Evolutionary conservation across 768 basidiomycete species (phyloP).

Genomic region (Suillus bovinus): DNA sequence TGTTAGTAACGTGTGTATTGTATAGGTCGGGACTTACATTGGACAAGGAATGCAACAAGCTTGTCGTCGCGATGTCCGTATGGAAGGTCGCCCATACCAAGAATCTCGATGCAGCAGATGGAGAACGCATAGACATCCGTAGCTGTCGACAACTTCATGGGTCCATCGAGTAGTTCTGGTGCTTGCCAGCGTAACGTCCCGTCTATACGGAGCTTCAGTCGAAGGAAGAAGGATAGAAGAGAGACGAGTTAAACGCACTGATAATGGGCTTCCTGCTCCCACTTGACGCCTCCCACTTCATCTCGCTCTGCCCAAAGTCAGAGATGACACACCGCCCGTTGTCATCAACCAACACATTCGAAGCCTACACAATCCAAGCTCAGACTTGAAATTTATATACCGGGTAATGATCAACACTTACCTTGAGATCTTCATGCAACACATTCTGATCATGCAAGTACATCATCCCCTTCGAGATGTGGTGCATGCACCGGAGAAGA

Average conservation of each 20-base stretch:
- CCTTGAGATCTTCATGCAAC: conserved; percentile 79
- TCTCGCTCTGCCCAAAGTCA: conserved; percentile 83
- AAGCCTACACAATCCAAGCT: conserved; percentile 41
- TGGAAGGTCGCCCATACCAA: conserved; percentile 61
- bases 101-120: conserved; percentile 63
- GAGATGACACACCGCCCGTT: conserved; percentile 67
- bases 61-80: conserved; percentile 55
- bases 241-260: conserved; percentile 37
- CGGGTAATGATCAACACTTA: conserved; percentile 26
- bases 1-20: conserved; percentile 18
- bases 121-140: conserved; percentile 73
- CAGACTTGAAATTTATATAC: neutral
- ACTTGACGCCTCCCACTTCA: conserved; percentile 69
- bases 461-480: conserved; percentile 17
- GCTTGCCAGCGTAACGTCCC: conserved; percentile 74
- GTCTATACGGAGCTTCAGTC: conserved; percentile 31
- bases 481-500: conserved; percentile 12
- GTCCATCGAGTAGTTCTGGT: conserved; percentile 61
- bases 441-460: conserved; percentile 20
- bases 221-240: neutral
- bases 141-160: conserved; percentile 46
- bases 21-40: conserved; percentile 38
- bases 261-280: conserved; percentile 52
- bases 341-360: conserved; percentile 78
- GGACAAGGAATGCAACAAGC: conserved; percentile 49